phyloP scores from a whole-genome alignment of 768 basidiomycete genomes.

The Leccinum incarnatum region DNA sequence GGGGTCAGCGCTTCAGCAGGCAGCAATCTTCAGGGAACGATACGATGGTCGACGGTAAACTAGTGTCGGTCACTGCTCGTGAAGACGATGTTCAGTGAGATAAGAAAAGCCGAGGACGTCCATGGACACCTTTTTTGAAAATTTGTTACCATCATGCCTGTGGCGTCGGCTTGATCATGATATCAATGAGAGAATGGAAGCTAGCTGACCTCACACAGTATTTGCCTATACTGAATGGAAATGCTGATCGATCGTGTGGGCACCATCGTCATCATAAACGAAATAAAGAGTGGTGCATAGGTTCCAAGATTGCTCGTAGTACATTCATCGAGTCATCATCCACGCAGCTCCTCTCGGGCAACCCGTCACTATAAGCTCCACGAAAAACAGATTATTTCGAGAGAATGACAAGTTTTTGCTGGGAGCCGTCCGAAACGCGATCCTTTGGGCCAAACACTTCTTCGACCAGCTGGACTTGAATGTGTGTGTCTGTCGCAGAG shows the following conservation, averaged over 20 bases:
- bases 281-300: neutral
- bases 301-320: neutral
- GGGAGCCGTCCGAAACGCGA: neutral
- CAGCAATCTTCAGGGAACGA: too few relatives aligned
- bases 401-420: neutral
- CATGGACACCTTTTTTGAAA: neutral
- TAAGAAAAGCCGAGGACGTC: neutral
- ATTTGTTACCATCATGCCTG: neutral
- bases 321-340: constrained; percentile 27
- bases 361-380: constrained; percentile 35
- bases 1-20: neutral
- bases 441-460: constrained; percentile 41
- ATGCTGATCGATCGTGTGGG: neutral
- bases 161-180: neutral
- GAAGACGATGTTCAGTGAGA: too few relatives aligned
- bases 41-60: too few relatives aligned
- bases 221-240: neutral
- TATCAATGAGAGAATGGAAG: neutral
- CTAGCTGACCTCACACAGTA: too few relatives aligned
- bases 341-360: constrained; percentile 27
- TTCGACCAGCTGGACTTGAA: constrained; percentile 59
- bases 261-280: neutral
- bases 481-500: constrained; percentile 65
- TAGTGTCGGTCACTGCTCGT: too few relatives aligned
- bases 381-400: constrained; percentile 54